Base-by-base conservation (phyloP, 2,329 filamentous ascomycete genomes). In the Trichoderma sp. region DNA sequence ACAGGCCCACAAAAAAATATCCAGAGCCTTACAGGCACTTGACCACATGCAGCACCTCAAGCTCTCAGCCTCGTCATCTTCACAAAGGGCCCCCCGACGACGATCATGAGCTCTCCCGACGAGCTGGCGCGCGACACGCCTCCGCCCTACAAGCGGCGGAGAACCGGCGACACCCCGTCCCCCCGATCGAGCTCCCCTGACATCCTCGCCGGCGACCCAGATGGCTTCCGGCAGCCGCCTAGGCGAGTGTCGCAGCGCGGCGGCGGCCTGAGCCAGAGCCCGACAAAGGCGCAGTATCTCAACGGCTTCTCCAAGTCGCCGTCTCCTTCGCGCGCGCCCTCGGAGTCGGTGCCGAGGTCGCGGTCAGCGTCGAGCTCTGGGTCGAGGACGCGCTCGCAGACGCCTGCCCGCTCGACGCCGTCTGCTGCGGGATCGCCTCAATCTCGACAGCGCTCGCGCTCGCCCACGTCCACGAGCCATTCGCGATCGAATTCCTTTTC, bases 371-470 rank as follows among this genome's bases (percentile, higher is more conserved):
- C 76, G 5, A 73, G 70, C 54, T 78, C 76, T 3, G 72, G 68
- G 56, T 78, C 78, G 17, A 75, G 71, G 54, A 78, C 78, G 43
- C 74, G 75, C 56, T 79, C 78, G 24, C 75, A 76, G 26, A 78
- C 77, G 68, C 72, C 50, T 63, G 72, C 57, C 70, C 73, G 69
- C 65, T 73, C 71, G 9, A 75, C 77, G 6, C 69, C 68, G 39
- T 78, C 77, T 9, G 69, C 62, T 5, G 68, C 68, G 41, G 30
- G 65, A 58, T 58, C 66, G 26, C 58, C 75, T 1, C 71, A 58
- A 24, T 74, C 73, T 39, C 72, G 69, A 19, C 77, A 73, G 9
- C 71, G 68, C 3, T 75, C 73, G 3, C 66, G 57, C 41, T 75
- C 75, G 3, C 69, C 69, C 45, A 70, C 70, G 39, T 74, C 77